phyloP scores from a whole-genome alignment of 805 yeast genomes.

The Zygotorulaspora sp. region DNA sequence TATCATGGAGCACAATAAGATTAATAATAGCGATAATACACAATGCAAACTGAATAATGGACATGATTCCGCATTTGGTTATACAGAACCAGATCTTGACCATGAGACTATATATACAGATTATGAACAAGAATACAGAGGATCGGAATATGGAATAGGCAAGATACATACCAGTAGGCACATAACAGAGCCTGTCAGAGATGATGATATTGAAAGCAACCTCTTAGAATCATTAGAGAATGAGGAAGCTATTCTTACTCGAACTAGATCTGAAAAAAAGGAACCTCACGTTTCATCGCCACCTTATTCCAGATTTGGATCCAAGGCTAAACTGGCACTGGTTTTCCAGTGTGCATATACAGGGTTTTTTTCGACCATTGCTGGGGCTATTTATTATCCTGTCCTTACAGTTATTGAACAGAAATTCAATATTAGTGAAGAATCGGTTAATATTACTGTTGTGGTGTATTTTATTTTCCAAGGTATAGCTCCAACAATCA shows the following conservation, averaged over 20 bases:
- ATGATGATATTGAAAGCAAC: neutral
- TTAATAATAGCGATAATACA: too few relatives aligned
- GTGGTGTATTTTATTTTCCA: conserved; percentile 74
- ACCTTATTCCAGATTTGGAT: conserved; percentile 45
- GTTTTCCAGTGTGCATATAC: conserved; percentile 41
- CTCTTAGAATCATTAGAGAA: conserved; percentile 1
- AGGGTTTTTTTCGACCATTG: conserved; percentile 64
- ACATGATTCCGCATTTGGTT: too few relatives aligned
- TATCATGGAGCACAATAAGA: too few relatives aligned
- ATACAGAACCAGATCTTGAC: too few relatives aligned
- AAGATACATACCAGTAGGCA: too few relatives aligned
- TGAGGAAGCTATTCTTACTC: neutral
- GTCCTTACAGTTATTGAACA: conserved; percentile 56
- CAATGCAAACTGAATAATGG: too few relatives aligned
- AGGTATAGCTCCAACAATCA: conserved; percentile 68
- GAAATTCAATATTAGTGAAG: conserved; percentile 52
- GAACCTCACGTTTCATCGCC: conserved; percentile 7
- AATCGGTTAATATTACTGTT: conserved; percentile 62
- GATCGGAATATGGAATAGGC: neutral
- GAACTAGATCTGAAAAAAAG: conserved; percentile 1
- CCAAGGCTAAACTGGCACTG: conserved; percentile 40
- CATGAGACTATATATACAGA: too few relatives aligned
- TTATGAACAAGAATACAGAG: too few relatives aligned
- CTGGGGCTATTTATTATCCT: conserved; percentile 78
- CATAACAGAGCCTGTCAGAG: too few relatives aligned